Evolutionary conservation across 139 green algal species (phyloP), one percentile per base, ranked within the genome.

Genomic region (Asterochloris sp.): DNA sequence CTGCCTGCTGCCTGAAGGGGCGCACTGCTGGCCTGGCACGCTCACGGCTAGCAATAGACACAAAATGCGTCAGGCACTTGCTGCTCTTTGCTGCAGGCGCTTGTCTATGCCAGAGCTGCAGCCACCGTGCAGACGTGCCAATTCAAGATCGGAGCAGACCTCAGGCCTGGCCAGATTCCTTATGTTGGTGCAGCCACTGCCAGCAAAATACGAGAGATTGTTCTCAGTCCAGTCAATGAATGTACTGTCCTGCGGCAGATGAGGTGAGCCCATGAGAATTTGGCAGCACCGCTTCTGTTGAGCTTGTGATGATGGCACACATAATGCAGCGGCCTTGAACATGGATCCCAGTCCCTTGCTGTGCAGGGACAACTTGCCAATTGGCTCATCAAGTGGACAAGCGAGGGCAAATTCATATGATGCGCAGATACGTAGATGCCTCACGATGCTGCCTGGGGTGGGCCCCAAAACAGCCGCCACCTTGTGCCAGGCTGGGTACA

Each of bases 401-500:
- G 47, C 81, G 29, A 78, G 86, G 0, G 24, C 60, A 0, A 82
- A 82, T 27, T 82, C 74, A 17, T 63, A 71, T 0, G 86, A 84
- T 27, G 83, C 77, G 10, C 66, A 64, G 12, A 82, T 79, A 10
- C 79, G 84, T 14, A 62, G 27, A 27, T 13, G 29, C 28, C 88
- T 90, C 69, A 76, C 69, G 23, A 61, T 67, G 60, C 84, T 90
- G 82, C 84, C 76, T 1, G 69, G 75, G 0, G 86, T 87, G 17
- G 86, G 86, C 19, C 62, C 75, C 60, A 61, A 62, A 21, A 81
- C 81, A 24, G 83, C 86, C 28, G 78, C 78, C 68, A 73, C 54
- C 26, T 89, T 83, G 86, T 89, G 73, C 63, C 62, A 88, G 17
- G 28, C 85, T 66, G 86, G 83, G 11, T 76, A 80, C 66, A 83